Percentiles rank a stretch among this genome's conserved stretches.
Conservation (phyloP, 2,329 filamentous ascomycete genomes). For the Fusarium annulatum region DNA sequence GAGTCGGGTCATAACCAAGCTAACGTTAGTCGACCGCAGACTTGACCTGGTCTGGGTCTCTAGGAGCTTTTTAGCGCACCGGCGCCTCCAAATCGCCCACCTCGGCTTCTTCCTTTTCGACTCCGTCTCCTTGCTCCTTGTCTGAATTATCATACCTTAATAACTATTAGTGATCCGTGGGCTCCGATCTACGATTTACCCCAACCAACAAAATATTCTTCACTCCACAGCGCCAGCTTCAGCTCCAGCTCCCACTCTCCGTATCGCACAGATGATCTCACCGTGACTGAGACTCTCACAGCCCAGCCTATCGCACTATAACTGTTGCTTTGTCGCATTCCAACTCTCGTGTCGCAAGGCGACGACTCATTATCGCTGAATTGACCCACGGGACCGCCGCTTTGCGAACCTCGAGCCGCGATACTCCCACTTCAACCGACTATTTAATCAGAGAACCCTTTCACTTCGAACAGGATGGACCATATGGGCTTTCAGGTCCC, state of each 20-base stretch:
- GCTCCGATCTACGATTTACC: conserved; percentile 36
- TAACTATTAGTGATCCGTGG: conserved; percentile 29
- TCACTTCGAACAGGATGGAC: conserved; percentile 49
- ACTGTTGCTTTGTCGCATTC: conserved; percentile 2
- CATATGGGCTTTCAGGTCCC: conserved; percentile 70
- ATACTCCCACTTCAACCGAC: neutral
- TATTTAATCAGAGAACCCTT: neutral
- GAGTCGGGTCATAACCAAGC: conserved; percentile 5
- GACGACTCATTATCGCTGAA: conserved; percentile 14
- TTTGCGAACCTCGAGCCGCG: conserved; percentile 7
- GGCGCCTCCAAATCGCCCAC: conserved; percentile 5
- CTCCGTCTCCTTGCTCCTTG: conserved; percentile 27
- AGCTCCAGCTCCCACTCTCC: neutral
- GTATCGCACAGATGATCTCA: neutral
- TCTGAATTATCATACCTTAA: conserved; percentile 30
- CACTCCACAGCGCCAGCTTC: conserved; percentile 21
- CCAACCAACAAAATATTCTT: conserved; percentile 30
- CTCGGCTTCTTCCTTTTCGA: conserved; percentile 9
- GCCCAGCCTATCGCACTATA: neutral
- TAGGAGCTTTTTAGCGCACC: conserved; percentile 26
- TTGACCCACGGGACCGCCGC: conserved; percentile 21
- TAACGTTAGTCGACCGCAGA: conserved; percentile 17
- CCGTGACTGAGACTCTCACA: conserved; percentile 15
- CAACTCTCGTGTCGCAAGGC: conserved; percentile 3
- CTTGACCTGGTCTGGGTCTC: conserved; percentile 9